Evolutionary conservation across 352 stramenopile species (phyloP).

Genomic region (Pythium graminicola): DNA sequence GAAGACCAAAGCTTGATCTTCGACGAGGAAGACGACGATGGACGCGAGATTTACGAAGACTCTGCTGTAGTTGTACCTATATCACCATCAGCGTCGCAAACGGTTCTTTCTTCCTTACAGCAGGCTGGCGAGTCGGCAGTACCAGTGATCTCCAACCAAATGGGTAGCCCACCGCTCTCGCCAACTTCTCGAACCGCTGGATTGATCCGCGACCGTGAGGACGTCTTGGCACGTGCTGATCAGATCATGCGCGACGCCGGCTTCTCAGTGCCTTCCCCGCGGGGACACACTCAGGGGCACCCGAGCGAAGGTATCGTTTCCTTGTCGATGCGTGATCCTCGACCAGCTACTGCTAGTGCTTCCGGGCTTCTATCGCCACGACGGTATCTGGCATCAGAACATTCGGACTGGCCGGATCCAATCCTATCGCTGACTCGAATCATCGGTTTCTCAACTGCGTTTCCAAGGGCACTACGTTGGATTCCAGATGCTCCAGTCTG

Average conservation of each 20-base stretch:
- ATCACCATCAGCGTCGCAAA: not conserved
- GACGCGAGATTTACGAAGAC: not conserved
- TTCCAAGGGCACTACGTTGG: slow-evolving; percentile 45
- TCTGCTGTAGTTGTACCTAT: not conserved
- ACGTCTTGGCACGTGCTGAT: slow-evolving; percentile 21
- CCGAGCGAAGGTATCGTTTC: not conserved
- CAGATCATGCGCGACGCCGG: slow-evolving; percentile 28
- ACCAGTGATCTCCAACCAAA: no score
- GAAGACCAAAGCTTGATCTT: no score
- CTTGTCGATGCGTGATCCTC: not conserved
- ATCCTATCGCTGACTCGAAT: slow-evolving; percentile 54
- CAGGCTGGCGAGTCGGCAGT: no score
- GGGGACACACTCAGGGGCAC: not conserved
- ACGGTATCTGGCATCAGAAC: slow-evolving; percentile 12
- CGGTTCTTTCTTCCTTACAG: no score
- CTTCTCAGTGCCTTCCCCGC: slow-evolving; percentile 19
- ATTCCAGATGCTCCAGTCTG: slow-evolving; percentile 35
- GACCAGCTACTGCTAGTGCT: not conserved
- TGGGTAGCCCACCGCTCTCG: slow-evolving; percentile 16
- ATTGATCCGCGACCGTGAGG: slow-evolving; percentile 23
- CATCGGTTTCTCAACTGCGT: slow-evolving; percentile 53
- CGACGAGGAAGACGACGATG: no score
- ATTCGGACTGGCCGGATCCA: slow-evolving; percentile 53
- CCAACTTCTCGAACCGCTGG: slow-evolving; percentile 16
- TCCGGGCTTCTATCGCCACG: slow-evolving; percentile 2